Evolutionary conservation across 805 yeast genomes (phyloP), one percentile per base, ranked within the genome.

Genomic region (Priceomyces carsonii): DNA sequence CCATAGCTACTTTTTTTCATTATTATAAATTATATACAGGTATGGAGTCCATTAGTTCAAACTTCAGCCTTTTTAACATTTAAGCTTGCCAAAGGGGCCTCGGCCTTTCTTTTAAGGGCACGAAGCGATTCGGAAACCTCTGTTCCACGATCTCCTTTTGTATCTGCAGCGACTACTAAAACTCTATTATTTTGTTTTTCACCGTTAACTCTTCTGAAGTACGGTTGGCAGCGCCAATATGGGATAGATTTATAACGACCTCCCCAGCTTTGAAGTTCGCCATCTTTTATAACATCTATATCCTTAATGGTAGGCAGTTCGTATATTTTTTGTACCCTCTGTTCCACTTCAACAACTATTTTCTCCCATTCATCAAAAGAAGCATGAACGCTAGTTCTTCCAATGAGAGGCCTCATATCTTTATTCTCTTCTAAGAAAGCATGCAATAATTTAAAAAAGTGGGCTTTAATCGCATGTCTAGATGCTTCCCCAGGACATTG

Each of bases 221-320:
- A 85, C 2, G 99, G 99, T 62, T 91, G 99, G 45, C 95, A 81
- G 51, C 98, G 75, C 98, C 98, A 91, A 57, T 84, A 89, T 1
- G 99, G 98, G 10, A 91, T 78, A 4, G 72, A 75, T 56, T 80
- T 79, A 57, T 93, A 91, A 9, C 71, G 50, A 1, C 95, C 95
- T 31, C 95, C 95, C 90, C 95, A 84, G 16, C 61, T 53, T 47
- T 79, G 79, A 1, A 52, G 28, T 5, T 73, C 77, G 0, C 89
- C 88, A 6, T 61, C 66, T 0, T 61, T 63, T 1, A 84, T 71
- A 3, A 52, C 59, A 51, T 88, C 96, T 13, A 71, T 42, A 33
- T 71, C 73, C 3, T 61, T 68, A n/a, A 79, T 79, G 36, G 79
- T 69, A 1, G 66, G 70, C 32, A 74, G 63, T 4, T 59, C 58